phyloP scores from a whole-genome alignment of 768 basidiomycete species.

The Lyophyllum shimeji region DNA sequence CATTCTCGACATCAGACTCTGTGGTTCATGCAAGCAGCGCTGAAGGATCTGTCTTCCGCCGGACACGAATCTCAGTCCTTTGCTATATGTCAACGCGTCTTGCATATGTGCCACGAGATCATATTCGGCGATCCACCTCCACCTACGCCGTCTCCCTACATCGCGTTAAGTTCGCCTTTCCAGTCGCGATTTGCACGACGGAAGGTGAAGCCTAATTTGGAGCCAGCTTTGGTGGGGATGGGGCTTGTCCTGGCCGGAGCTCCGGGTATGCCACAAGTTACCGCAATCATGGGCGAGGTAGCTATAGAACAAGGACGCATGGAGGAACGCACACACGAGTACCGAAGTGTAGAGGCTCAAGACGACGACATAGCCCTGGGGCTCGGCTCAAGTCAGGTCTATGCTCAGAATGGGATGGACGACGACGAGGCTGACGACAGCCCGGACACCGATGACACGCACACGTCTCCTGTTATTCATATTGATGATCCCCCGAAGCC shows the following conservation, averaged over 20 bases:
- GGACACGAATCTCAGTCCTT: conserved; percentile 75
- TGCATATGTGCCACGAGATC: conserved; percentile 93
- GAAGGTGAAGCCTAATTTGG: conserved; percentile 71
- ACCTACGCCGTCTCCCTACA: conserved; percentile 66
- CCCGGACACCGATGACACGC: conserved; percentile 29
- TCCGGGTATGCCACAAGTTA: conserved; percentile 74
- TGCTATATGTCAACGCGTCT: conserved; percentile 85
- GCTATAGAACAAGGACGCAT: conserved; percentile 87
- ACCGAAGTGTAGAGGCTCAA: conserved; percentile 47
- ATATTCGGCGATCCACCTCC: conserved; percentile 88
- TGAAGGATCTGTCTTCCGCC: conserved; percentile 70
- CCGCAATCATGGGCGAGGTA: conserved; percentile 75
- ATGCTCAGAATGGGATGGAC: conserved; percentile 23
- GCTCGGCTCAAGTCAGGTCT: conserved; percentile 17
- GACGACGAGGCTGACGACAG: conserved; percentile 45
- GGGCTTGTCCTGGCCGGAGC: conserved; percentile 76
- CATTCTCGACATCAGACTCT: conserved; percentile 60
- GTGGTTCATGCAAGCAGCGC: conserved; percentile 98
- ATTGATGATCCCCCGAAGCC: conserved; percentile 17
- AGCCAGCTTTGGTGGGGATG: conserved; percentile 82
- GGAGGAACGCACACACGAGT: conserved; percentile 55
- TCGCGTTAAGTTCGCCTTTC: conserved; percentile 49
- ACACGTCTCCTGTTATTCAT: conserved; percentile 13
- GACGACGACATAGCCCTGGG: conserved; percentile 41
- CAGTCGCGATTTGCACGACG: conserved; percentile 49